Percentiles rank a stretch among this genome's conserved stretches.
These are phyloP conservation scores for Cryptosporidium bovis DNA, from an alignment of 169 alveolate species.

Conservation along the genomic window DNA sequence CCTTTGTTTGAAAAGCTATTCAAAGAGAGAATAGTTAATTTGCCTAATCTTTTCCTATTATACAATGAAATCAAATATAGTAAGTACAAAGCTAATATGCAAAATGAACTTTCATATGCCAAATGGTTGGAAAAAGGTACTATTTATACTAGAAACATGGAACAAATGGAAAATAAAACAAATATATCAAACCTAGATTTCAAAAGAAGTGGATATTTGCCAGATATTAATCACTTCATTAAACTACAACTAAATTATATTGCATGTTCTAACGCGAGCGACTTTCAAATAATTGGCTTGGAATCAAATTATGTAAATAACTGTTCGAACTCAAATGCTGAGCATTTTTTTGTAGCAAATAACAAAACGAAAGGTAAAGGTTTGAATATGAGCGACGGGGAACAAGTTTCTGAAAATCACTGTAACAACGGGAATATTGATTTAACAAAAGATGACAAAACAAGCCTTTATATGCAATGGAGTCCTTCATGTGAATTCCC, in stretches of 20 bases:
- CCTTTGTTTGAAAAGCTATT: slow-evolving; percentile 20
- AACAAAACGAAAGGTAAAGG: neutral
- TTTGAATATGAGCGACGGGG: too few species aligned
- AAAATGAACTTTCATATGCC: slow-evolving; percentile 28
- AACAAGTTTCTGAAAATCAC: too few species aligned
- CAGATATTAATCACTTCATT: slow-evolving; percentile 27
- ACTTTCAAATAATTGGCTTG: slow-evolving; percentile 19
- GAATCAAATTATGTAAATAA: neutral
- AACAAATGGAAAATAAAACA: neutral
- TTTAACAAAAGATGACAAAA: neutral
- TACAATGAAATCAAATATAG: slow-evolving; percentile 38
- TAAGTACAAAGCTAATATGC: slow-evolving; percentile 16
- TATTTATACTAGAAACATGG: neutral
- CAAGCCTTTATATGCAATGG: slow-evolving; percentile 27
- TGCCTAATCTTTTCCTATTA: slow-evolving; percentile 45
- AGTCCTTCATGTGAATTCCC: slow-evolving; percentile 59
- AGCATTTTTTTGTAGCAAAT: neutral
- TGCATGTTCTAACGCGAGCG: neutral
- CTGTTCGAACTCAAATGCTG: neutral
- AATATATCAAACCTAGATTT: neutral
- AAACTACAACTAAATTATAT: neutral
- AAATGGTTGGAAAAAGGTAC: slow-evolving; percentile 9
- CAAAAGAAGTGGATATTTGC: neutral
- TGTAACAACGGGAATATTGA: neutral
- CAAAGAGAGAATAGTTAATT: slow-evolving; percentile 8